These are phyloP conservation scores for Scutellaria galericulata DNA, from an alignment of 257 asterid species.

Conservation along the genomic window DNA sequence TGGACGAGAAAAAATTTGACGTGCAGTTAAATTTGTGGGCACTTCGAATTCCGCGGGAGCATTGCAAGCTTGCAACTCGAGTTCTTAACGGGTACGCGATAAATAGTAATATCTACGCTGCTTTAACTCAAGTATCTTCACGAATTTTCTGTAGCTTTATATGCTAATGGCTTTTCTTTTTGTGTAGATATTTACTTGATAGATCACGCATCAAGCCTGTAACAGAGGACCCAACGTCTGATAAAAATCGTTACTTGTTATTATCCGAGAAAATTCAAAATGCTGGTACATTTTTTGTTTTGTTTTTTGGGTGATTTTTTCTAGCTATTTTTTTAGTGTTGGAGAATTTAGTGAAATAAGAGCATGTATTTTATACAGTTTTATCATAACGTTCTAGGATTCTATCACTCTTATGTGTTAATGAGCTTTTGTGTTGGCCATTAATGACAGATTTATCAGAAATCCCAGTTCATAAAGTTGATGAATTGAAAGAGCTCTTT, in stretches of 20 bases:
- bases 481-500: constrained; percentile 68
- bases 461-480: constrained; percentile 68
- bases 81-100: constrained; percentile 71
- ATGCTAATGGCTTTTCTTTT: constrained; percentile 12
- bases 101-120: not conserved
- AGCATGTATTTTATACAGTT: not conserved
- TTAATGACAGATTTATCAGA: constrained; percentile 71
- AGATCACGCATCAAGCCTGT: constrained; percentile 85
- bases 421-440: constrained; percentile 12
- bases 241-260: constrained; percentile 67
- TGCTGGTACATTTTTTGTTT: constrained; percentile 46
- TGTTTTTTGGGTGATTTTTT: not conserved
- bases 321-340: not conserved
- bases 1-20: constrained; percentile 72
- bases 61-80: constrained; percentile 78
- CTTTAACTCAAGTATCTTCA: not conserved
- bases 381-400: not conserved
- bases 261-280: constrained; percentile 71
- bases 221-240: constrained; percentile 77
- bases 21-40: constrained; percentile 70
- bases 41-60: constrained; percentile 76
- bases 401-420: not conserved
- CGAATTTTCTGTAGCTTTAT: constrained; percentile 4
- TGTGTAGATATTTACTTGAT: constrained; percentile 74
- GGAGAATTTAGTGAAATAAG: not conserved